These are phyloP conservation scores for Hordeum pubiflorum DNA, from an alignment of 202 grass and related monocot species.

Conservation along the genomic window DNA sequence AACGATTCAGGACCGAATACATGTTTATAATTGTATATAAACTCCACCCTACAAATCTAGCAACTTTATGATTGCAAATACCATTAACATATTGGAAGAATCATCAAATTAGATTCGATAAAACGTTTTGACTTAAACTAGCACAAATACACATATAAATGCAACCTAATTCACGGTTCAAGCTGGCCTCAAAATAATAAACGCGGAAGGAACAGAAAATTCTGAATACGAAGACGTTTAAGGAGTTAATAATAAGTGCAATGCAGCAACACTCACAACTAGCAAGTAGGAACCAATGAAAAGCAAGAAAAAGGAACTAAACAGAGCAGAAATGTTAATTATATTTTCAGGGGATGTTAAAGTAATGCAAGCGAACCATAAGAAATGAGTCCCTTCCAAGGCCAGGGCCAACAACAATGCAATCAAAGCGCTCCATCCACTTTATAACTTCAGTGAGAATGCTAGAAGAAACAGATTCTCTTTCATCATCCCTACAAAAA, in stretches of 20 bases:
- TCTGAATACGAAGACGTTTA: background rate
- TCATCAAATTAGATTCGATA: background rate
- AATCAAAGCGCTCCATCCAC: conserved; percentile 94
- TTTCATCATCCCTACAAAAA: conserved; percentile 61
- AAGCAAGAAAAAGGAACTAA: background rate
- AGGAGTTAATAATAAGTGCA: background rate
- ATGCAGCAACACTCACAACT: background rate
- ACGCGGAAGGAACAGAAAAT: background rate
- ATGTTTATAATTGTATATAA: background rate
- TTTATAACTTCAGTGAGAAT: conserved; percentile 77
- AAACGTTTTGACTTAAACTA: background rate
- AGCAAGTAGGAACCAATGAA: background rate
- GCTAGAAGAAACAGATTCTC: conserved; percentile 45
- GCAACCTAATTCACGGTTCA: background rate
- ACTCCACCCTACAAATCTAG: background rate
- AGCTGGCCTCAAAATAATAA: background rate
- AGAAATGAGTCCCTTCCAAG: conserved; percentile 94
- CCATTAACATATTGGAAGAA: background rate
- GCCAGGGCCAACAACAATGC: conserved; percentile 86
- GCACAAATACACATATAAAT: background rate
- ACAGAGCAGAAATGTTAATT: background rate
- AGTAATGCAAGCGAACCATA: conserved; percentile 46
- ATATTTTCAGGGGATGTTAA: background rate
- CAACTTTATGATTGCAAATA: background rate
- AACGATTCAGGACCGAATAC: background rate